A percentile compares a stretch with the other conserved stretches of the same genome.
phyloP scores from a whole-genome alignment of 1,284 basidiomycete genomes.

The Ustilago curta region DNA sequence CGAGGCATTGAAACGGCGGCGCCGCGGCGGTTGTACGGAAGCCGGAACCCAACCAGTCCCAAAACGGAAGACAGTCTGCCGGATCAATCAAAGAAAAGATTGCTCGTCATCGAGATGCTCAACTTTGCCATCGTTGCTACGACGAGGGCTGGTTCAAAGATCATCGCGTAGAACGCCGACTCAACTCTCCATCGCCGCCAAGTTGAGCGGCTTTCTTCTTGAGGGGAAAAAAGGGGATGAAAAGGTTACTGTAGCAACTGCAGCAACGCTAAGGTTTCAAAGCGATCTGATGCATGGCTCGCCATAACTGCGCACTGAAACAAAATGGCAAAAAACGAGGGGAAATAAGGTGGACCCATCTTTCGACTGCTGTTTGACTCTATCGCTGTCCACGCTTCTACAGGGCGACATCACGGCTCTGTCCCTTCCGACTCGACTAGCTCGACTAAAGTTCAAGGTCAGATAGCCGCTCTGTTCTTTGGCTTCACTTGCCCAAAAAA shows the following conservation, averaged over 20 bases:
- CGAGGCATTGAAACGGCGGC: neutral
- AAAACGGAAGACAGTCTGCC: slow-evolving; percentile 18
- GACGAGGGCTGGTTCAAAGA: neutral
- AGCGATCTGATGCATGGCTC: slow-evolving; percentile 5
- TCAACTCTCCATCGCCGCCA: neutral
- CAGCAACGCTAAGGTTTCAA: neutral
- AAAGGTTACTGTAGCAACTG: neutral
- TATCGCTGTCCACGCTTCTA: neutral
- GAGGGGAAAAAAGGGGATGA: neutral
- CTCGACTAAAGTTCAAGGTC: slow-evolving; percentile 8
- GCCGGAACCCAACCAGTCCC: slow-evolving; percentile 5
- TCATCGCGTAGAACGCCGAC: no score
- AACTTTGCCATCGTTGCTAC: neutral
- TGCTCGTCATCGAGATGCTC: slow-evolving; percentile 9
- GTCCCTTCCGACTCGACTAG: neutral
- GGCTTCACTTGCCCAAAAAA: neutral
- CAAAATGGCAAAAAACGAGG: neutral
- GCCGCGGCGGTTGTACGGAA: slow-evolving; percentile 11
- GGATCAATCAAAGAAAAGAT: neutral
- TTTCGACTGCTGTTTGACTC: neutral
- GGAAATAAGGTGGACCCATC: neutral
- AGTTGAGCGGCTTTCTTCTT: neutral
- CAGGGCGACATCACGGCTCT: neutral
- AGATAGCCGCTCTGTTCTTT: neutral
- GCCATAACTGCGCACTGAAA: neutral